Percentiles rank a stretch among this genome's conserved stretches.
Conservation (phyloP, 164 flowering plant species). For the Magnolia officinalis region DNA sequence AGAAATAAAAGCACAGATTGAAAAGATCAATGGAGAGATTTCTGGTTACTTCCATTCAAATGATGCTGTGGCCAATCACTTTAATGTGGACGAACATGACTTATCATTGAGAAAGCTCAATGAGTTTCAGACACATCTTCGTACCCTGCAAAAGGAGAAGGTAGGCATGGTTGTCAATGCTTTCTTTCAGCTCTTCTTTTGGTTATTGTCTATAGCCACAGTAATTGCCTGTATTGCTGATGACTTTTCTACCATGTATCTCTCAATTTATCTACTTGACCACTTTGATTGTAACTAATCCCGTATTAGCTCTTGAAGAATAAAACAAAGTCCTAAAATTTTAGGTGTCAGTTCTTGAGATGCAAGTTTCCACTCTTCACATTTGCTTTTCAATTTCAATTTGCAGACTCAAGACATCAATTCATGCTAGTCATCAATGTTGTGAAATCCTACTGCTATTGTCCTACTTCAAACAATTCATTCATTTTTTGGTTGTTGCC, state of each 20-base stretch:
- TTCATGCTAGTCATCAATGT: no score
- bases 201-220: slow-evolving; percentile 4
- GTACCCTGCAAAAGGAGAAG: slow-evolving; percentile 77
- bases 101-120: slow-evolving; percentile 64
- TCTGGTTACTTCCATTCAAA: slow-evolving; percentile 45
- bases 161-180: slow-evolving; percentile 24
- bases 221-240: background rate
- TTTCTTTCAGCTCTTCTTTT: background rate
- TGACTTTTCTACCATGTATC: background rate
- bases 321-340: no score
- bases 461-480: no score
- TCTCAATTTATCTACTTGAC: background rate
- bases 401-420: no score
- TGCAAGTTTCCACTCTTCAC: no score
- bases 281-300: background rate
- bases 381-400: no score
- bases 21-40: slow-evolving; percentile 71
- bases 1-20: slow-evolving; percentile 61
- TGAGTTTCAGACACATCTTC: slow-evolving; percentile 64
- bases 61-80: slow-evolving; percentile 21
- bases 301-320: background rate
- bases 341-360: no score
- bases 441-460: no score
- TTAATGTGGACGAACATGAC: slow-evolving; percentile 54
- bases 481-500: no score